Evolutionary conservation across 192 early-diverging fungal species (phyloP), one percentile per base, ranked within the genome.

Genomic region (Diversispora eburnea): DNA sequence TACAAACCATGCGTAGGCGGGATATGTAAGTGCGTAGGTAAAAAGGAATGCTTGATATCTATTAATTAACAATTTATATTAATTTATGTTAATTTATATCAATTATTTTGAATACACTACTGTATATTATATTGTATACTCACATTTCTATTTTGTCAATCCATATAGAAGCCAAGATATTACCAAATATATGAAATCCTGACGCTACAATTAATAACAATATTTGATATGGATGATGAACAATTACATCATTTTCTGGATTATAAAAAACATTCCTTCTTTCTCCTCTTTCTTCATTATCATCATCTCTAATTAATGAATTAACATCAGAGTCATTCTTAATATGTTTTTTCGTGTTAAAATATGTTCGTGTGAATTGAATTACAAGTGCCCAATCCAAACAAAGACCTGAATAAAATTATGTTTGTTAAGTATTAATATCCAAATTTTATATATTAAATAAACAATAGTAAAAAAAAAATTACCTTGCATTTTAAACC

Each of bases 81-180:
- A 33, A 33, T 33, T 33, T 33, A 33, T 33, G 25, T 33, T 33
- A 33, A 33, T 1, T 33, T 33, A 33, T 33, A 33, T 33, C 25
- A 33, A 33, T 33, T 33, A 33, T 33, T 33, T 33, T 33, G 0
- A 1, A 33, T 33, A 33, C 2, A 33, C 2, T 33, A 2, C 2
- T 33, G 25, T 33, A 2, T 33, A 33, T 33, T 33, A 33, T 33
- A 33, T 33, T 33, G 25, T 33, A 33, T 33, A 33, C 25, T 33
- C 2, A 33, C 25, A 2, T 2, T 33, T 2, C 2, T 33, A 33
- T 33, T 1, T 20, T 74, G 33, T 49, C 61, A 51, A 70, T 56
- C 52, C 61, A 81, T 72, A 82, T 76, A 7, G 81, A 76, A 17
- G 70, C 77, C 5, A 77, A 54, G 73, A 78, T 75, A 75, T 82